phyloP scores from a whole-genome alignment of 1,284 basidiomycete species.

The Filobasidium uniguttulatum region DNA sequence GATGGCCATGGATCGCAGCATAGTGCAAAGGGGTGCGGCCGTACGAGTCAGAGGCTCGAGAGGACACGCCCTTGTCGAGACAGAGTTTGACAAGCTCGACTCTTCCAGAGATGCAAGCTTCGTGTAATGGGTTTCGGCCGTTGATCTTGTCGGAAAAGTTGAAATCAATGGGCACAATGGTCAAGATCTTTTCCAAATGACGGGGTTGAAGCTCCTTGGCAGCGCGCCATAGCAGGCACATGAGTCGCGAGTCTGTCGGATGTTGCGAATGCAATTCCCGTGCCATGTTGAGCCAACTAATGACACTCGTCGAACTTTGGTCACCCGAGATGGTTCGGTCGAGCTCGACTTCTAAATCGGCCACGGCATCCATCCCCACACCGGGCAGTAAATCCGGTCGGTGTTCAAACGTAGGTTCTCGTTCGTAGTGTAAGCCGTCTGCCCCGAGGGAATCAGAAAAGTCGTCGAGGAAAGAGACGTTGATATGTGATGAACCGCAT shows the following conservation, averaged over 20 bases:
- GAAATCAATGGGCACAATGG: slow-evolving; percentile 71
- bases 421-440: slow-evolving; percentile 48
- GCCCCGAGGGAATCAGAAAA: slow-evolving; percentile 29
- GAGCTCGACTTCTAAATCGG: slow-evolving; percentile 74
- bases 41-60: slow-evolving; percentile 67
- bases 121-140: slow-evolving; percentile 85
- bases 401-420: slow-evolving; percentile 25
- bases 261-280: slow-evolving; percentile 40
- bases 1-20: slow-evolving; percentile 84
- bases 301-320: slow-evolving; percentile 48
- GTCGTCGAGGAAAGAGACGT: slow-evolving; percentile 39
- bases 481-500: slow-evolving; percentile 57
- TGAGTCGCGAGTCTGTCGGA: slow-evolving; percentile 35
- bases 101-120: slow-evolving; percentile 74
- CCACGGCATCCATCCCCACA: slow-evolving; percentile 46
- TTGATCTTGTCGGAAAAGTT: slow-evolving; percentile 94
- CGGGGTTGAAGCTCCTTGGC: slow-evolving; percentile 63
- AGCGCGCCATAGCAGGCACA: slow-evolving; percentile 81
- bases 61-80: slow-evolving; percentile 55
- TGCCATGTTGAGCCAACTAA: slow-evolving; percentile 58
- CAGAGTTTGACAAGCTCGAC: slow-evolving; percentile 70
- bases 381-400: slow-evolving; percentile 9
- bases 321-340: slow-evolving; percentile 57
- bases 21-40: slow-evolving; percentile 90
- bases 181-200: slow-evolving; percentile 59